Percentiles rank a stretch among this genome's conserved stretches.
phyloP scores from a whole-genome alignment of 352 stramenopile genomes.

The Phytophthora europaea region DNA sequence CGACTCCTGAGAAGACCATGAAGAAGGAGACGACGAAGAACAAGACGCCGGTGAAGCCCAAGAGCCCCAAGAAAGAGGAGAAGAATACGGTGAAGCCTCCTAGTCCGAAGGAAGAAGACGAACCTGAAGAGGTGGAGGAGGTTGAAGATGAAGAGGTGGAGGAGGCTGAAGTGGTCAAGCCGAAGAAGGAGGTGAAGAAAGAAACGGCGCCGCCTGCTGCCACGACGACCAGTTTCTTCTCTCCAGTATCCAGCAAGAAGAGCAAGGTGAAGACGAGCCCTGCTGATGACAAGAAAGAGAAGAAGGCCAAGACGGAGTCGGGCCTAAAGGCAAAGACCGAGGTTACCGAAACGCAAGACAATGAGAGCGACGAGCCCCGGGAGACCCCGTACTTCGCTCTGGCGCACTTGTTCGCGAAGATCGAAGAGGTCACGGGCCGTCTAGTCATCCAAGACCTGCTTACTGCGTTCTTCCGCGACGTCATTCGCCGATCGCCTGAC shows the following conservation, averaged over 20 bases:
- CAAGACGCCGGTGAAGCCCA: conserved; percentile 19
- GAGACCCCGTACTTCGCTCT: conserved; percentile 69
- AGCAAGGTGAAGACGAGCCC: conserved; percentile 18
- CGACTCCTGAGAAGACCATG: conserved; percentile 23
- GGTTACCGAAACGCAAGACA: conserved; percentile 8
- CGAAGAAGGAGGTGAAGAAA: background rate
- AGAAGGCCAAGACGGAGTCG: conserved; percentile 14
- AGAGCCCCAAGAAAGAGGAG: conserved; percentile 10
- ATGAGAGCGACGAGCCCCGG: conserved; percentile 20
- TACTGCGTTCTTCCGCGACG: conserved; percentile 86
- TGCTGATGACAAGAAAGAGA: conserved; percentile 23
- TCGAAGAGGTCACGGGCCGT: conserved; percentile 76
- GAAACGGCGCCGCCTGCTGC: conserved; percentile 14
- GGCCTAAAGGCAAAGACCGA: conserved; percentile 9
- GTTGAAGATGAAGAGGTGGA: conserved; percentile 1
- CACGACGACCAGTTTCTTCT: conserved; percentile 49
- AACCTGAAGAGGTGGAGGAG: conserved; percentile 4
- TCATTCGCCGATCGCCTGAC: conserved; percentile 76
- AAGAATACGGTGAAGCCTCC: conserved; percentile 8
- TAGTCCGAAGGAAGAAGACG: conserved; percentile 11
- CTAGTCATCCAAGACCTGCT: conserved; percentile 90
- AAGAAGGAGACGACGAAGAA: conserved; percentile 31
- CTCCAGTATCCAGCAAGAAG: conserved; percentile 31
- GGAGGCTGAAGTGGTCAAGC: conserved; percentile 9
- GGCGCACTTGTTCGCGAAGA: conserved; percentile 79